These are phyloP conservation scores for Thyridium curvatum DNA, from an alignment of 2,329 filamentous ascomycete species.

Conservation along the genomic window DNA sequence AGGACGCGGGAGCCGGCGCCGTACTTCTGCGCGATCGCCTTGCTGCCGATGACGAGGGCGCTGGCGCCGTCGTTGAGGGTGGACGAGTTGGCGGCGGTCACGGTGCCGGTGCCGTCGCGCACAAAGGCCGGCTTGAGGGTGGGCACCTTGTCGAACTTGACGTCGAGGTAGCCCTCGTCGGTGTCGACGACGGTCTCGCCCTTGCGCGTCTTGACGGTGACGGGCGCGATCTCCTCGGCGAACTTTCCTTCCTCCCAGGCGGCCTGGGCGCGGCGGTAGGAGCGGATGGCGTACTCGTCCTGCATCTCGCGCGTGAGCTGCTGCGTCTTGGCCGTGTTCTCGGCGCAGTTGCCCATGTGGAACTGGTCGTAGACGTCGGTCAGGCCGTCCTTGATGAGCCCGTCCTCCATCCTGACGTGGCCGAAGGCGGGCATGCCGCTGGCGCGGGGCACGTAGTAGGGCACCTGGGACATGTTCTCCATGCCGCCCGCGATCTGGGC, in stretches of 20 bases:
- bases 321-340: conserved; percentile 88
- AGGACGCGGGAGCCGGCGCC: conserved; percentile 73
- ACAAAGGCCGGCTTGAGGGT: conserved; percentile 89
- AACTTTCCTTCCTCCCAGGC: conserved; percentile 83
- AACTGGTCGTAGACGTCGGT: conserved; percentile 96
- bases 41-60: conserved; percentile 79
- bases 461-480: conserved; percentile 95
- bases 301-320: conserved; percentile 77
- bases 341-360: conserved; percentile 97
- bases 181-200: conserved; percentile 72
- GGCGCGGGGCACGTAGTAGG: conserved; percentile 83
- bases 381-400: conserved; percentile 86
- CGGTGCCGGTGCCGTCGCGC: conserved; percentile 76
- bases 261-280: conserved; percentile 82
- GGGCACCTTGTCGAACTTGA: conserved; percentile 81
- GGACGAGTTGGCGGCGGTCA: conserved; percentile 91
- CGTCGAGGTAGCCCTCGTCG: conserved; percentile 83
- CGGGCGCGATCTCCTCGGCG: conserved; percentile 82
- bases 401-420: conserved; percentile 81
- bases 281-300: conserved; percentile 83
- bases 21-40: conserved; percentile 73
- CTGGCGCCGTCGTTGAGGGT: conserved; percentile 93
- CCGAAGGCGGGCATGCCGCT: conserved; percentile 80
- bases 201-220: conserved; percentile 79
- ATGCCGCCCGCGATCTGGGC: conserved; percentile 91